Evolutionary conservation across 805 yeast genomes (phyloP), one percentile per base, ranked within the genome.

Genomic region (Monosporozyma servazzii): DNA sequence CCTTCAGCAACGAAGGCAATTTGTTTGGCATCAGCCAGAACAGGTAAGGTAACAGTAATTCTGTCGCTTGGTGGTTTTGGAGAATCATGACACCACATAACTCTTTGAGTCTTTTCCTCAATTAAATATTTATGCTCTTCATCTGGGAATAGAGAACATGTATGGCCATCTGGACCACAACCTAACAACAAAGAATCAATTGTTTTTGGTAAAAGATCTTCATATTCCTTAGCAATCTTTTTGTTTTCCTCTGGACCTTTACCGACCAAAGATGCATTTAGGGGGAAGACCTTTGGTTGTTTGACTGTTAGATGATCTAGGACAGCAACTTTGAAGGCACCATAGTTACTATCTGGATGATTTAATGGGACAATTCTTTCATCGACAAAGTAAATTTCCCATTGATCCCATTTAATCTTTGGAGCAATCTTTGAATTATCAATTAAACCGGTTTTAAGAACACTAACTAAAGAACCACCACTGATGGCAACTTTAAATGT

Each of bases 81-180:
- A 10, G 95, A 86, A 66, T 89, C 91, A 48, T 76, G 74, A 55
- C 90, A 79, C 61, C 79, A 70, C 9, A 90, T 80, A 52, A 89
- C 82, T 42, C 69, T 67, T 54, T 74, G 71, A 9, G 65, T 48
- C 27, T 70, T 66, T 63, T 84, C 91, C 2, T 64, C 56, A 11
- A 67, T 47, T 51, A 89, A 73, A 60, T 88, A 74, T 54, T 67
- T 60, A 66, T 88, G 96, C 5, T 45, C 47, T 17, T 55, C 61
- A 39, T 84, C 89, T 11, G 96, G 96, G 78, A 89, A 89, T 56
- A 89, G 73, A 0, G 96, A 89, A 71, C 96, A 87, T 5, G 96
- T 89, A 68, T 89, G 97, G 39, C 96, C 97, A 63, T 89, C 97
- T 36, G 96, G 96, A 7, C 97, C 97, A 66, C 93, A 86, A 21